Percentiles rank a stretch among this genome's conserved stretches.
These are phyloP conservation scores for Sugiyamaella smithiae DNA, from an alignment of 805 yeast genomes.

Conservation along the genomic window DNA sequence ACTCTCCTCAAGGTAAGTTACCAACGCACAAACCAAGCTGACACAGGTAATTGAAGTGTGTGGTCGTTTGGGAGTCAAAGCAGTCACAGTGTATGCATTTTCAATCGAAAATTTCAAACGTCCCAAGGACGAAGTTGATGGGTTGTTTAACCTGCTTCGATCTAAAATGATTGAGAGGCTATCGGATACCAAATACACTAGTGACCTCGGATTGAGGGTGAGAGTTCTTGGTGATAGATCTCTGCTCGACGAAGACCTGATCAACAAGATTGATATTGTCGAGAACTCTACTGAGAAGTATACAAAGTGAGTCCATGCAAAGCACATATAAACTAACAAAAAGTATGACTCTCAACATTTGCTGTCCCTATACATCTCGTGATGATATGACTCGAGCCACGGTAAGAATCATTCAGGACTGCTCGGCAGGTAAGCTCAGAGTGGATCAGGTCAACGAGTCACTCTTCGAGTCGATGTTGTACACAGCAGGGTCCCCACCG, in stretches of 20 bases:
- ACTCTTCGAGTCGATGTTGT: constrained; percentile 52
- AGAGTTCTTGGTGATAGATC: constrained; percentile 71
- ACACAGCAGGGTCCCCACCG: constrained; percentile 70
- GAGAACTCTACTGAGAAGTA: constrained; percentile 62
- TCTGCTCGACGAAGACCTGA: constrained; percentile 68
- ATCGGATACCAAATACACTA: constrained; percentile 13
- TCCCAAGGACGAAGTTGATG: constrained; percentile 73
- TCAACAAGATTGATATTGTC: constrained; percentile 57
- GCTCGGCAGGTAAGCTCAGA: constrained; percentile 23
- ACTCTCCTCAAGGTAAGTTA: constrained; percentile 50
- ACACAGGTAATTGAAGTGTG: constrained; percentile 62
- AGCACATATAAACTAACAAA: background rate
- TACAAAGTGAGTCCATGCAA: constrained; percentile 21
- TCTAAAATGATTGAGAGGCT: constrained; percentile 30
- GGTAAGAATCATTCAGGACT: constrained; percentile 41
- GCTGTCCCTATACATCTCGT: constrained; percentile 93
- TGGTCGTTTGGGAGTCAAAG: constrained; percentile 70
- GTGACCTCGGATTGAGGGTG: constrained; percentile 34
- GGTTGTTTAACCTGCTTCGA: constrained; percentile 52
- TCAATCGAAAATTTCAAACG: constrained; percentile 94
- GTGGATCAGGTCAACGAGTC: constrained; percentile 44
- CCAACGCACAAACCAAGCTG: background rate
- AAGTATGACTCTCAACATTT: constrained; percentile 40
- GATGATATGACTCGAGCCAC: constrained; percentile 79
- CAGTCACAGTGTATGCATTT: constrained; percentile 92